Conservation (phyloP, 129 eudicot genomes). For the Smallanthus sonchifolius region DNA sequence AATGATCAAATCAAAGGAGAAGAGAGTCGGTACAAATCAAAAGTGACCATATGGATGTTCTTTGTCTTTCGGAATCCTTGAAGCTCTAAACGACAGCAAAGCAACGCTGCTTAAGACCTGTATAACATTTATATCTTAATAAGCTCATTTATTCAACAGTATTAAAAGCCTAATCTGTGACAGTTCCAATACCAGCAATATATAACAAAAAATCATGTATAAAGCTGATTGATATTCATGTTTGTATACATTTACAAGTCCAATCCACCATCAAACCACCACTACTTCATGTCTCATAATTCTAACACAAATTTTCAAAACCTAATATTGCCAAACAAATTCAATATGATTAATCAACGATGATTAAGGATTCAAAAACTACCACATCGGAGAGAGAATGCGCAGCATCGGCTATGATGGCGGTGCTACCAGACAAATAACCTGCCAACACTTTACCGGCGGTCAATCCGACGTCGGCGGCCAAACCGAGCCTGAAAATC, state of each 20-base stretch:
- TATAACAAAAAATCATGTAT: background rate
- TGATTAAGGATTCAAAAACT: background rate
- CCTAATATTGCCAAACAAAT: conserved; percentile 7
- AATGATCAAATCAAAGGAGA: conserved; percentile 35
- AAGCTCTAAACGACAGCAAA: conserved; percentile 84
- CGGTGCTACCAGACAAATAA: conserved; percentile 89
- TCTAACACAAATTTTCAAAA: background rate
- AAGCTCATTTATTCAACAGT: conserved; percentile 3
- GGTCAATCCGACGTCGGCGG: conserved; percentile 79
- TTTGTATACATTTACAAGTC: background rate
- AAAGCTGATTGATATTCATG: background rate
- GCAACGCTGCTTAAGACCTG: conserved; percentile 98
- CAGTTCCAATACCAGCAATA: background rate
- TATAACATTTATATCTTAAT: background rate
- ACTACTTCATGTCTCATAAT: background rate
- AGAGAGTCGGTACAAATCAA: conserved; percentile 69
- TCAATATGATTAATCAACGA: background rate
- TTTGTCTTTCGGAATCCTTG: conserved; percentile 92
- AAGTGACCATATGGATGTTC: conserved; percentile 99
- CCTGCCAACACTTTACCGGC: conserved; percentile 77
- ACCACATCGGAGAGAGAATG: conserved; percentile 98
- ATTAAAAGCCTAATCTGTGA: background rate
- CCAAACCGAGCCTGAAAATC: conserved; percentile 74
- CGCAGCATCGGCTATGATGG: conserved; percentile 96
- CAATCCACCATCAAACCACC: background rate